Conservation (phyloP, 192 early-diverging fungal genomes). For the Backusella parvicylindrica region DNA sequence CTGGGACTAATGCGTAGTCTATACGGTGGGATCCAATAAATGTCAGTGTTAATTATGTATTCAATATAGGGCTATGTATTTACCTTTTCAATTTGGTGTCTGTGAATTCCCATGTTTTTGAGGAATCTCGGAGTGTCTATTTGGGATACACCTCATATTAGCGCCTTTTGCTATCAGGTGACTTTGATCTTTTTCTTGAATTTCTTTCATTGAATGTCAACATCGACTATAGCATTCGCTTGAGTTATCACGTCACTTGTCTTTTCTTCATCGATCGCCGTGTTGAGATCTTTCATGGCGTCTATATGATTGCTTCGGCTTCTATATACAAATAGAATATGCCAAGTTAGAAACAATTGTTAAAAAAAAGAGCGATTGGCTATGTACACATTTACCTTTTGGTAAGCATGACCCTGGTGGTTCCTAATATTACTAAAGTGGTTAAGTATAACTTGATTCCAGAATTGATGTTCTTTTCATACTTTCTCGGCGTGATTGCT, state of each 20-base stretch:
- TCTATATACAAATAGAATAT: background rate
- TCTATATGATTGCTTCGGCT: background rate
- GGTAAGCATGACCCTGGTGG: background rate
- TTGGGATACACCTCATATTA: background rate
- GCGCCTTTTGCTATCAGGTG: background rate
- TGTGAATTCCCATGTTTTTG: background rate
- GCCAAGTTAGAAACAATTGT: background rate
- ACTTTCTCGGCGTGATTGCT: background rate
- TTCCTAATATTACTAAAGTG: background rate
- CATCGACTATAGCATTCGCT: background rate
- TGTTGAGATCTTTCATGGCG: background rate
- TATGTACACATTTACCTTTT: background rate
- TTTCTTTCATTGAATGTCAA: background rate
- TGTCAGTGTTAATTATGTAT: background rate
- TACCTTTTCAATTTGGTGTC: constrained; percentile 27
- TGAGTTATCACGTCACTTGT: background rate
- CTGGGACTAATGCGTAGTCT: constrained; percentile 4
- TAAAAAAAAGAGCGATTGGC: background rate
- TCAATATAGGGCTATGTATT: constrained; percentile 17
- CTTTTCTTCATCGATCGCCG: background rate
- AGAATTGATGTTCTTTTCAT: background rate
- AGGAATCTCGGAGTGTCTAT: background rate
- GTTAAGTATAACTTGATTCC: background rate
- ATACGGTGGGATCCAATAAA: background rate
- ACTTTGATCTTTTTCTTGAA: background rate